Evolutionary conservation across 176 grass and related monocot species (phyloP).

Genomic region (Pontederia crassipes): DNA sequence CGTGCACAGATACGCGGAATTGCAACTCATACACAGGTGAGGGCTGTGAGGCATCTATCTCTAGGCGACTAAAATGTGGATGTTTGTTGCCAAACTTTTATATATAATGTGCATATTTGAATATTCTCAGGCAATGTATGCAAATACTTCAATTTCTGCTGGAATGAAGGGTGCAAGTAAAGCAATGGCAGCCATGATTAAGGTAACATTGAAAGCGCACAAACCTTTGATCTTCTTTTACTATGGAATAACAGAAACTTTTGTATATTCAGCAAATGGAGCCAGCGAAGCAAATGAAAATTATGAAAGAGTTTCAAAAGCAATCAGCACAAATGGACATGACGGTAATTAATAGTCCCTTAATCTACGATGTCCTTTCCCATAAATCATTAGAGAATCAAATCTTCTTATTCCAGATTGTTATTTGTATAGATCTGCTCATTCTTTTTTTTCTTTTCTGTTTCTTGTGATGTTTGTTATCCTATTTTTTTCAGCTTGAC

Average conservation of each 20-base stretch:
- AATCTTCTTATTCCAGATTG: slow-evolving; percentile 1
- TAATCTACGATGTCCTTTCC: not conserved
- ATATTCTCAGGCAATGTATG: slow-evolving; percentile 73
- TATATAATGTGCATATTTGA: slow-evolving; percentile 9
- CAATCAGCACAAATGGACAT: slow-evolving; percentile 95
- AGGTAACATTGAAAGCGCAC: slow-evolving; percentile 34
- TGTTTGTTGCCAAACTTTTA: slow-evolving; percentile 2
- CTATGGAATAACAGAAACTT: not conserved
- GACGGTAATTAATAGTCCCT: slow-evolving; percentile 52
- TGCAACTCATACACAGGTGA: slow-evolving; percentile 90
- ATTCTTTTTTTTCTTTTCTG: no score
- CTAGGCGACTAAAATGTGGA: not conserved
- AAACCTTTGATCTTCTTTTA: slow-evolving; percentile 1
- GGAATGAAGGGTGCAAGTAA: slow-evolving; percentile 99
- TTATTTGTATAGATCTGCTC: not conserved
- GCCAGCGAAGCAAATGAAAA: slow-evolving; percentile 76
- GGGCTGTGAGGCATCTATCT: not conserved
- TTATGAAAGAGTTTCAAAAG: slow-evolving; percentile 95
- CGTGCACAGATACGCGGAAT: slow-evolving; percentile 95
- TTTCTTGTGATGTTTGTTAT: no score
- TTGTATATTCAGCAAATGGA: slow-evolving; percentile 83
- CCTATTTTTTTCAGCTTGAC: no score
- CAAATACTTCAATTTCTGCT: slow-evolving; percentile 94
- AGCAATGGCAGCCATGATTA: slow-evolving; percentile 99
- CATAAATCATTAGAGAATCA: not conserved